These are phyloP conservation scores for Camellia japonica DNA, from an alignment of 148 eudicot genomes.

Conservation along the genomic window DNA sequence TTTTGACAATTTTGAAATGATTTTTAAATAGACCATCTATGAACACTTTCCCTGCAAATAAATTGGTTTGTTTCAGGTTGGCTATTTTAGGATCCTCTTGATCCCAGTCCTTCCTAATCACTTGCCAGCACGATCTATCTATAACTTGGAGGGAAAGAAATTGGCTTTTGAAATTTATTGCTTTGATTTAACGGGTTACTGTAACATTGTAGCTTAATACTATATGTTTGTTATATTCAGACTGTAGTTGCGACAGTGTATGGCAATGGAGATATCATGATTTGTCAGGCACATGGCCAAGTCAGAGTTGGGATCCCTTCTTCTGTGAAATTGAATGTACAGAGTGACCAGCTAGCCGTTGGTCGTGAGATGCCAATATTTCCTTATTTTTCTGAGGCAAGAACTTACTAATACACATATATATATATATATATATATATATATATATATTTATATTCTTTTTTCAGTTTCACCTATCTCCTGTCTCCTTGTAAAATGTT, in stretches of 20 bases:
- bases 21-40: neutral
- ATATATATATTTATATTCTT: neutral
- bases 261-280: conserved; percentile 47
- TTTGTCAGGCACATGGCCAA: conserved; percentile 59
- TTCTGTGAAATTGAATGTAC: conserved; percentile 59
- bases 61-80: neutral
- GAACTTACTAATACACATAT: conserved; percentile 12
- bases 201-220: neutral
- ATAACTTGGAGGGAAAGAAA: neutral
- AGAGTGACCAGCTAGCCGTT: conserved; percentile 72
- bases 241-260: conserved; percentile 57
- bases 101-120: neutral
- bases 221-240: conserved; percentile 26
- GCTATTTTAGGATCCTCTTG: neutral
- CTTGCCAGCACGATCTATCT: neutral
- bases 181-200: neutral
- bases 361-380: conserved; percentile 67
- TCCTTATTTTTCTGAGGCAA: conserved; percentile 67
- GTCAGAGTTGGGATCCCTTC: conserved; percentile 76
- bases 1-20: neutral
- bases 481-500: conserved; percentile 15
- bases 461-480: conserved; percentile 2
- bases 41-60: neutral
- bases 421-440: neutral
- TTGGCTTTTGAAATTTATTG: neutral